Conservation (phyloP, 2,329 filamentous ascomycete genomes). For the Fusarium sp. region DNA sequence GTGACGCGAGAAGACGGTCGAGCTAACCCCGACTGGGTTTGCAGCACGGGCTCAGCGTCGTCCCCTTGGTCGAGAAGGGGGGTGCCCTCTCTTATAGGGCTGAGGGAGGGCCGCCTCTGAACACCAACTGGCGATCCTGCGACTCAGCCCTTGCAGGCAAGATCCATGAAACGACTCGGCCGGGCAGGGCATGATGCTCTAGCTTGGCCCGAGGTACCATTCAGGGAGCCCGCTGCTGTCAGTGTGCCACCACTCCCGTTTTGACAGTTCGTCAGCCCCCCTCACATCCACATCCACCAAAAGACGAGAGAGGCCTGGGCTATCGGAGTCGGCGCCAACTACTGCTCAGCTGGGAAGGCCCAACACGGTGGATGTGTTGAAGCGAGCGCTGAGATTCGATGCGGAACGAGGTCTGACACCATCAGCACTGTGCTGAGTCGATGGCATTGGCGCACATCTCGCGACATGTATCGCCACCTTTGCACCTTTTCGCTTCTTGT, state of each 20-base stretch:
- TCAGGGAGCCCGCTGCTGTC: conserved; percentile 24
- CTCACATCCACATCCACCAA: background rate
- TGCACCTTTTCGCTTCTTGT: background rate
- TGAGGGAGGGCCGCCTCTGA: conserved; percentile 20
- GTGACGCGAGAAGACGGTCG: background rate
- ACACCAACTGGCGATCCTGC: conserved; percentile 15
- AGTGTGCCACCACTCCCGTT: conserved; percentile 21
- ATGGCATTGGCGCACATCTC: background rate
- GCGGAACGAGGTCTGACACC: conserved; percentile 7
- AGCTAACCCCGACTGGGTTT: conserved; percentile 2
- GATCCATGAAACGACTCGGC: conserved; percentile 25
- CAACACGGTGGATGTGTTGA: background rate
- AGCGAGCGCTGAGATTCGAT: background rate
- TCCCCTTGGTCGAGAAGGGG: background rate
- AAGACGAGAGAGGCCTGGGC: background rate
- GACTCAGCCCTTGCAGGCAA: conserved; percentile 26
- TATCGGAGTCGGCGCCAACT: background rate
- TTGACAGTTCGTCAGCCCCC: conserved; percentile 11
- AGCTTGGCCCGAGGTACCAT: conserved; percentile 5
- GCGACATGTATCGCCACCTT: background rate
- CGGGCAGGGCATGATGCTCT: conserved; percentile 11
- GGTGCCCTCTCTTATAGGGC: conserved; percentile 28
- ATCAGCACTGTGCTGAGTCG: background rate
- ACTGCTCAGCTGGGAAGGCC: background rate
- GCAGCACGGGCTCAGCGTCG: background rate